Base-by-base conservation (phyloP, 495 filamentous ascomycete species). In the Rhypophila decipiens region DNA sequence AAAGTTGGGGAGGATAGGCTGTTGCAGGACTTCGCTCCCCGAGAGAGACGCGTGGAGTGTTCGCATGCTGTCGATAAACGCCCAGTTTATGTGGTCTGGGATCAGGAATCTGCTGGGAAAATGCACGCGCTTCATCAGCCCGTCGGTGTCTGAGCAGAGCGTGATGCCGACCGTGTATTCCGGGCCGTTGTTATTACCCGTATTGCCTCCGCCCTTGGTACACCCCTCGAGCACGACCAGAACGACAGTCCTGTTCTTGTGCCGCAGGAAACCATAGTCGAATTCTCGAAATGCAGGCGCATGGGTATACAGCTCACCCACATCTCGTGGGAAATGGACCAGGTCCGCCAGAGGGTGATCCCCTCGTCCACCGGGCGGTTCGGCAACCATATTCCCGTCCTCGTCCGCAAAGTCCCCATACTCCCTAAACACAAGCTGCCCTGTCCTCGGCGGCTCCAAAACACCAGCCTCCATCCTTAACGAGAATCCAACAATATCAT, bases 401-500 rank as follows among this genome's bases (percentile, higher is more conserved):
- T 11, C 18, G 18, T 40, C 11, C 3, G 38, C 10, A 18, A 3
- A 9, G 20, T 40, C 38, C 19, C 19, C 4, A n/a, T 18, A 40
- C 19, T 13, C 38, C 20, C n/a, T 21, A 10, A 40, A 23, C 10
- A 40, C 38, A 18, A 40, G 21, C 2, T 18, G 19, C 1, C 38
- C 38, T 10, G 38, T 4, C 4, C 13, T 18, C 8, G 38, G 38
- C 19, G 38, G 38, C 38, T 40, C 38, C 1, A 40, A 11, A n/a
- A 41, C 24, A 3, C 15, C 24, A 19, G 20, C 46, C 37, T 43
- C n/a, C 44, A 52, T 52, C 43, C 29, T 40, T 20, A 47, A 17
- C 39, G 44, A 52, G 1, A 34, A 52, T 1, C 49, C 49, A 11
- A 52, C 47, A 10, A 47, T 41, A 22, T 52, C 43, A 27, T 52